Base-by-base conservation (phyloP, 108 stramenopile genomes). In the Tribonema minus region DNA sequence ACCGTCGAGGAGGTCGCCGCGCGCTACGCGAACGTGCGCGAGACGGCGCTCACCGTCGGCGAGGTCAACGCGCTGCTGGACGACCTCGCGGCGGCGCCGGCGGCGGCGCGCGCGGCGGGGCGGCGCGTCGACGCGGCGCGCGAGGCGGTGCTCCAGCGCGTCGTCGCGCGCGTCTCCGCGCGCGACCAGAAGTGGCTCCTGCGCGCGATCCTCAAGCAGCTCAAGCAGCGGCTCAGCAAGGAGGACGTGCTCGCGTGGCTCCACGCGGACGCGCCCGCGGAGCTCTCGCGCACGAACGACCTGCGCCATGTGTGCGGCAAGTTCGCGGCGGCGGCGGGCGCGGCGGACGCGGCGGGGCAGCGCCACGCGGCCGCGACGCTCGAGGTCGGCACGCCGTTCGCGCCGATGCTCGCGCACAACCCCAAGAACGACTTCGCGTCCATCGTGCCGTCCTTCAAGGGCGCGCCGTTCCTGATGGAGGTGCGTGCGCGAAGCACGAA, bases 381-480 rank as follows among this genome's bases (percentile, higher is more conserved):
- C 23, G 20, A 74, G 73, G 64, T 75, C 31, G 32, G 39, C 33
- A 64, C 38, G 9, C 38, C 26, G 1, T 75, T 75, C 64, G 64
- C 73, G 0, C 73, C 73, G 25, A 75, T 75, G 73, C 34, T 75
- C 41, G 73, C 73, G 32, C 41, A 27, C 34, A 75, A 75, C 34
- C 54, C 35, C 38, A 26, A 61, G 12, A 65, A 75, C 61, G 35
- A 39, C 31, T 15, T 65, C 5, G 41, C 32, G 34, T 46, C 32
- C 27, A 65, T 75, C 31, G 32, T 75, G 2, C 73, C 73, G 2
- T 25, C 64, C 73, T 54, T 75, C 2, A 3, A 25, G 32, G 73
- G 73, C 38, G 30, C 40, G 4, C 64, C 73, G 6, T 75, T 75
- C 39, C 65, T 63, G 64, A 75, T 75, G 73, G 73, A 75, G 64